These are phyloP conservation scores for Rhododendron henanense DNA, from an alignment of 148 eudicot species.

Conservation along the genomic window DNA sequence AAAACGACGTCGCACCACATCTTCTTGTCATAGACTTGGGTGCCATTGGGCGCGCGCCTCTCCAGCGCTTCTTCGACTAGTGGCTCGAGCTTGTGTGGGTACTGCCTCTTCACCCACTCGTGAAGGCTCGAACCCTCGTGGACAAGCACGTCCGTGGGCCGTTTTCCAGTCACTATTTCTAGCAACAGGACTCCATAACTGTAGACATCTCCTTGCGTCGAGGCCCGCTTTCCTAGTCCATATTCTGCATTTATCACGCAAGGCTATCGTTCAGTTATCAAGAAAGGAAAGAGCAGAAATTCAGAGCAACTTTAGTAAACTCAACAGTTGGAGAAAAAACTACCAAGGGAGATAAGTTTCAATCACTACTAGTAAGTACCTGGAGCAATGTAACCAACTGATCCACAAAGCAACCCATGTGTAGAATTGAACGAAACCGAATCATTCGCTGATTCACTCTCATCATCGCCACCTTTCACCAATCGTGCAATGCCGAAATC, in stretches of 20 bases:
- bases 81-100: conserved; percentile 52
- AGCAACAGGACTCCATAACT: conserved; percentile 73
- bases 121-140: conserved; percentile 66
- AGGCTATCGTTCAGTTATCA: background rate
- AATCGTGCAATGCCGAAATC: conserved; percentile 80
- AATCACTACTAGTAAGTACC: conserved; percentile 32
- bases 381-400: conserved; percentile 85
- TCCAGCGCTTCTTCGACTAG: conserved; percentile 45
- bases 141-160: conserved; percentile 62
- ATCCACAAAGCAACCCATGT: conserved; percentile 72
- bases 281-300: background rate
- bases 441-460: conserved; percentile 22
- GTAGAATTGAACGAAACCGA: conserved; percentile 47
- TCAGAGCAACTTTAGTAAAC: background rate
- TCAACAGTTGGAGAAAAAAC: background rate
- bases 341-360: background rate
- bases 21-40: conserved; percentile 15
- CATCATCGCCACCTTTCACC: conserved; percentile 41
- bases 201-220: conserved; percentile 79
- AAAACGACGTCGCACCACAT: conserved; percentile 45
- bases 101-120: conserved; percentile 67
- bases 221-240: conserved; percentile 70
- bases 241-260: conserved; percentile 44
- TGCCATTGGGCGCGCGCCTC: conserved; percentile 26
- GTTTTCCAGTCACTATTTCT: conserved; percentile 71